Base-by-base conservation (phyloP, 2,329 filamentous ascomycete species). In the Aspergillus hiratsukae region DNA sequence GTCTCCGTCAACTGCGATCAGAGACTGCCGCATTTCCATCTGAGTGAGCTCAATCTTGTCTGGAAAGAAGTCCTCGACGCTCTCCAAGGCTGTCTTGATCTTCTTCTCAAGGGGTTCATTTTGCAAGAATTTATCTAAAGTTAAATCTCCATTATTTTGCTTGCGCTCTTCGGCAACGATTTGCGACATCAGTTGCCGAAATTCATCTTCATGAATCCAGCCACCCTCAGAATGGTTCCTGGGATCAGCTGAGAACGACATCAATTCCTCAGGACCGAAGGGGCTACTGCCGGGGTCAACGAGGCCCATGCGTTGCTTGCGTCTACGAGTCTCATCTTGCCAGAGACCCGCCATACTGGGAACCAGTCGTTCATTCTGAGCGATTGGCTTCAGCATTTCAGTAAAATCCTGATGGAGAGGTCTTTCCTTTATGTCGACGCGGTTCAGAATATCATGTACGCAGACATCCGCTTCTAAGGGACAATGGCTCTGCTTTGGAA, bases 121-220 rank as follows among this genome's bases (percentile, higher is more conserved):
- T 35, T 80, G 77, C 6, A 89, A 77, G 70, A 92, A 94, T 0
- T 75, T 81, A 28, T 88, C 83, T 64, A 93, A 92, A 0, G 76
- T 79, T 7, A 11, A 83, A 60, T 9, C 77, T 69, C 5, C 71
- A 66, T 17, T 76, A 25, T 77, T 71, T 27, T 73, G 75, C 40
- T 80, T 77, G 4, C 73, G 73, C 69, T 97, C 91, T 25, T 87
- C 79, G 1, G 75, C 69, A 8, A 89, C 83, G 25, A 95, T 78
- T 27, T 82, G 76, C 29, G 78, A 73, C 1, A 96, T 77, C 63
- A 88, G 81, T 46, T 86, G 78, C 31, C 84, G 80, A 67, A 88
- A 93, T 67, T 96, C 92, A 49, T 90, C 86, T 70, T 97, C 93
- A 63, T 97, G 92, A 54, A 97, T 88, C 93, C 94, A 99, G 0